Base-by-base conservation (phyloP, 345 rosid species). In the Eucalyptus caleyi region DNA sequence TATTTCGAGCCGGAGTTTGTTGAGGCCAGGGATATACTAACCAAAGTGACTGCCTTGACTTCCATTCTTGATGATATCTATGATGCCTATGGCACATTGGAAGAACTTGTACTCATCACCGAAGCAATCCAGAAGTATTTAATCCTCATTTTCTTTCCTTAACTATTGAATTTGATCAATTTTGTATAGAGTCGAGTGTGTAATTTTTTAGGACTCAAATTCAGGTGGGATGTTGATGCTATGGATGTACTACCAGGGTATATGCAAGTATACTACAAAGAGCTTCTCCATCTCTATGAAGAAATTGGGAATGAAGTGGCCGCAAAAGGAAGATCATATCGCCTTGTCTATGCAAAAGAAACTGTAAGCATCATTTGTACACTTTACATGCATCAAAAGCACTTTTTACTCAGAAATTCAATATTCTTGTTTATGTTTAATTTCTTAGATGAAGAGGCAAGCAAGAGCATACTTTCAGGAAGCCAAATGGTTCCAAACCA, bases 51-150 rank as follows among this genome's bases (percentile, higher is more conserved):
- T 14, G 92, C 89, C 30, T 50, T 90, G 85, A 7, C 87, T 14
- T 90, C 93, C 6, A 56, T 92, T 49, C 53, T 93, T 0, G 94
- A 93, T 86, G 94, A 91, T 69, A 42, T 85, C n/a, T 93, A 90
- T 42, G 92, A 93, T 60, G 91, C 47, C 4, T 90, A 91, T 67
- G 94, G 90, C 6, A 92, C 93, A 26, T 34, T 65, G 51, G 93
- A 93, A 50, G 95, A 93, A 69, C 89, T 92, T 53, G 86, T 80
- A 30, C 87, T 86, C 49, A 89, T 89, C 53, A 90, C 92, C 9
- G 24, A 53, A 9, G 94, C 92, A 16, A n/a, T 92, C 50, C 87
- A 91, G 9, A 92, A 91, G 94, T 92, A 72, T 42, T 6, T 37
- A 19, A 37, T 72, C 82, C 2, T 0, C 45, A 72, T 34, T 87